Percentiles rank a stretch among this genome's conserved stretches.
phyloP scores from a whole-genome alignment of 2,329 filamentous ascomycete genomes.

The Penicillium sp. region DNA sequence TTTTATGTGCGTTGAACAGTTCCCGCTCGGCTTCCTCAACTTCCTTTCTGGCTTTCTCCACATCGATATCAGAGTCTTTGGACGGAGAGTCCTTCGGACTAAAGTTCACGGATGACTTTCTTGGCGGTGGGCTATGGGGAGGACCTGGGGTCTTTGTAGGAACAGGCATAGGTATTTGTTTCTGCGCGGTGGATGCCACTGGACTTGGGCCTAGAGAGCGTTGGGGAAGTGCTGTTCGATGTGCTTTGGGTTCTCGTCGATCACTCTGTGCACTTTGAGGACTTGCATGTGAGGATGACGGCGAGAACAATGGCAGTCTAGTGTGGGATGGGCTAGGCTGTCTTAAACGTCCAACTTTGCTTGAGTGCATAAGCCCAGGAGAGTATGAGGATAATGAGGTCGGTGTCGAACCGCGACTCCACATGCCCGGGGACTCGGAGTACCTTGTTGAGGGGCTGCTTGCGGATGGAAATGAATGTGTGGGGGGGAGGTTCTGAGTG shows the following conservation, averaged over 20 bases:
- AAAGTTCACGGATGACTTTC: constrained; percentile 62
- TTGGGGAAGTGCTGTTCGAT: constrained; percentile 12
- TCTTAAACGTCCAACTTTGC: constrained; percentile 37
- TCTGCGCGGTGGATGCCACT: background rate
- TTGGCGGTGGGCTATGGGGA: constrained; percentile 63
- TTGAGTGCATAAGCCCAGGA: constrained; percentile 45
- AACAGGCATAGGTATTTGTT: background rate
- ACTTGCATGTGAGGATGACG: constrained; percentile 18
- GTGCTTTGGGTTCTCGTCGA: constrained; percentile 9
- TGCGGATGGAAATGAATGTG: constrained; percentile 39
- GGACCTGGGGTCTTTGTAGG: constrained; percentile 14
- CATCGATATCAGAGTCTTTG: constrained; percentile 24
- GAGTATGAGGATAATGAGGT: constrained; percentile 53
- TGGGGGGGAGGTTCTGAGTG: constrained; percentile 38
- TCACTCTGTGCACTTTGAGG: constrained; percentile 23
- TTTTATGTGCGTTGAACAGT: constrained; percentile 16
- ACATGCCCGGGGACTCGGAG: constrained; percentile 47
- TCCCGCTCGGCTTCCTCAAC: constrained; percentile 30
- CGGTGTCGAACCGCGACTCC: constrained; percentile 50
- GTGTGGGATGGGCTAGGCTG: constrained; percentile 40
- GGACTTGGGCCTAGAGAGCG: constrained; percentile 10
- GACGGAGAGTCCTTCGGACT: constrained; percentile 29
- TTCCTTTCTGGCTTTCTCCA: constrained; percentile 30
- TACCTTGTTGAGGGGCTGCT: constrained; percentile 49
- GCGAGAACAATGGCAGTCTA: constrained; percentile 35